Evolutionary conservation across 305 asterid species (phyloP).

Genomic region (Striga hermonthica): DNA sequence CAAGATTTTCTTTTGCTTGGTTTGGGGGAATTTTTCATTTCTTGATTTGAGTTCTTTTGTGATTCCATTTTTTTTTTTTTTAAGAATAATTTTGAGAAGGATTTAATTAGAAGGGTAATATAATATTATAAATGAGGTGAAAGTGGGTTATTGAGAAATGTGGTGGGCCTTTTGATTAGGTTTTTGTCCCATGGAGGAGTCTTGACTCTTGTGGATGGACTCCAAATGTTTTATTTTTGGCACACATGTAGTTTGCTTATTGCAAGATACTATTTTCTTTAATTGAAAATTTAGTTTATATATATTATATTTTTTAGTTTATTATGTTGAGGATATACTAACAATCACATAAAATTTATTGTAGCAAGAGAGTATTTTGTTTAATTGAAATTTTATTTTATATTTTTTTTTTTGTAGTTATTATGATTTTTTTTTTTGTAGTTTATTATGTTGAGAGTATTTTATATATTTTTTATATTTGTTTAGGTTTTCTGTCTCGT

Average conservation of each 20-base stretch:
- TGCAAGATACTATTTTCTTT: no score
- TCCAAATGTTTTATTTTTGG: constrained; percentile 28
- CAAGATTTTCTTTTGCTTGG: constrained; percentile 30
- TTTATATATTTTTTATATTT: no score
- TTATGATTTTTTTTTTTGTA: no score
- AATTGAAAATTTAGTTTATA: no score
- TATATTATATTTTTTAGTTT: background rate
- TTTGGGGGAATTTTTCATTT: background rate
- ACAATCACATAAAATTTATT: no score
- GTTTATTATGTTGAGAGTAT: no score
- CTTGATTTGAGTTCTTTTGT: constrained; percentile 21
- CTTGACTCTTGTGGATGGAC: constrained; percentile 11
- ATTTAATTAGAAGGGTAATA: constrained; percentile 8
- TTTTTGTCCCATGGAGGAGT: constrained; percentile 14
- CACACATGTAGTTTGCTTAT: background rate
- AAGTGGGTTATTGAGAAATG: constrained; percentile 5
- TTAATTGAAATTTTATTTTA: no score
- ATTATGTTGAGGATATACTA: no score
- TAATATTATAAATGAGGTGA: constrained; percentile 19
- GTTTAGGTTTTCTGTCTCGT: no score
- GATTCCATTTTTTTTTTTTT: constrained; percentile 28
- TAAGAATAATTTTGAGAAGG: background rate
- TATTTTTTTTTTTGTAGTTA: background rate
- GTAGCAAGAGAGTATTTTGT: no score
- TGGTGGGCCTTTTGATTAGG: constrained; percentile 33